These are phyloP conservation scores for Astrocystis sublimbata DNA, from an alignment of 495 filamentous ascomycete genomes.

Conservation along the genomic window DNA sequence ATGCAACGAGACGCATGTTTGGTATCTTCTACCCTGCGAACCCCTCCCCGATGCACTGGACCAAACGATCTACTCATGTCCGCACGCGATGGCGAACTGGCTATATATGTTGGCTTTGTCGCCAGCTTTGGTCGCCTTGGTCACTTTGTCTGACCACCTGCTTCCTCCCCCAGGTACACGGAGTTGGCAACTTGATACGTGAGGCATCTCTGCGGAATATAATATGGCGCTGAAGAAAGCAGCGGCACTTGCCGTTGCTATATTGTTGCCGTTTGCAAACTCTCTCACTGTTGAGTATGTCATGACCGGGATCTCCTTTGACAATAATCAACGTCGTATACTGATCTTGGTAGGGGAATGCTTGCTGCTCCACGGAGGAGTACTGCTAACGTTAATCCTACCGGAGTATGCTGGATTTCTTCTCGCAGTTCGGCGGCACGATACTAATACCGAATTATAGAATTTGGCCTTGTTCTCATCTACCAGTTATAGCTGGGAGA, in stretches of 20 bases:
- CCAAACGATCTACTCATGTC: neutral
- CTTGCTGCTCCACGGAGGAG: constrained; percentile 11
- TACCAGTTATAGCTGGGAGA: constrained; percentile 8
- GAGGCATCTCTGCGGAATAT: neutral
- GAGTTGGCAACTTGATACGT: neutral
- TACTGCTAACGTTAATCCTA: constrained; percentile 15
- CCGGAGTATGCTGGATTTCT: neutral
- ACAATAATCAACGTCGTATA: neutral
- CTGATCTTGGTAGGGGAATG: constrained; percentile 3
- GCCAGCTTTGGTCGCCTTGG: neutral
- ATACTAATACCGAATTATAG: neutral
- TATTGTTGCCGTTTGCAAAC: constrained; percentile 1
- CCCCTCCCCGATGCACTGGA: constrained; percentile 1
- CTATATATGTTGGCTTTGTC: constrained; percentile 3
- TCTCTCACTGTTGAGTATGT: constrained; percentile 11
- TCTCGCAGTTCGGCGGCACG: neutral
- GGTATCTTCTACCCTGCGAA: neutral
- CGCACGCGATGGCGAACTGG: neutral
- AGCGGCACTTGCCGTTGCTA: constrained; percentile 4
- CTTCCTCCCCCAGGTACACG: neutral
- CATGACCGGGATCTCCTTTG: neutral
- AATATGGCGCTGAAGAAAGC: constrained; percentile 8
- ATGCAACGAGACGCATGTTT: constrained; percentile 4
- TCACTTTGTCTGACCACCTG: neutral
- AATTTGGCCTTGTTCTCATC: constrained; percentile 12